phyloP scores from a whole-genome alignment of 73 alveolate genomes.

The Effrenium voratum region DNA sequence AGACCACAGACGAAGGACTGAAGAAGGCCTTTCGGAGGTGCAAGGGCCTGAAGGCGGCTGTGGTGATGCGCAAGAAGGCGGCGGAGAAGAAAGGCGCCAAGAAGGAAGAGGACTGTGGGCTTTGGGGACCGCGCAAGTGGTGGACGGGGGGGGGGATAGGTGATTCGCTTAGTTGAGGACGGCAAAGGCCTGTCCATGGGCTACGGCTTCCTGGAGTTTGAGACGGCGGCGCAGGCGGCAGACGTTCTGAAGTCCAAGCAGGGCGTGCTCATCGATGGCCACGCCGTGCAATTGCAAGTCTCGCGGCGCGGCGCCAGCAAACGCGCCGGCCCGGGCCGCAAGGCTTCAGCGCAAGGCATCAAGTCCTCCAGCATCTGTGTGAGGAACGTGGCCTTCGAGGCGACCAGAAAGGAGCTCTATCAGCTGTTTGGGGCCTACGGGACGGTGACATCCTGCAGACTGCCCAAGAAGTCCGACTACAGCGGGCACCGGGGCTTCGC shows the following conservation, averaged over 20 bases:
- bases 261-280: slow-evolving; percentile 97
- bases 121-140: not conserved
- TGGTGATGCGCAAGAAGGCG: slow-evolving; percentile 86
- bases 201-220: slow-evolving; percentile 98
- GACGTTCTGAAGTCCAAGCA: slow-evolving; percentile 97
- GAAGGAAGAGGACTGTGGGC: slow-evolving; percentile 37
- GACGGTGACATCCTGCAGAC: slow-evolving; percentile 96
- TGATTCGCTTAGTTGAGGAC: no score
- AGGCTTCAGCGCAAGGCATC: slow-evolving; percentile 27
- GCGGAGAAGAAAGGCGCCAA: slow-evolving; percentile 74
- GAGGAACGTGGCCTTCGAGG: slow-evolving; percentile 98
- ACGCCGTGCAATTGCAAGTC: slow-evolving; percentile 96
- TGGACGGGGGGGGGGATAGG: no score
- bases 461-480: slow-evolving; percentile 97
- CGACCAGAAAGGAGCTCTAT: slow-evolving; percentile 96
- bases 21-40: slow-evolving; percentile 95
- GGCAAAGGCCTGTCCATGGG: slow-evolving; percentile 95
- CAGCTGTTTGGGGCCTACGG: slow-evolving; percentile 98
- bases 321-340: not conserved
- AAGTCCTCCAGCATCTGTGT: slow-evolving; percentile 96
- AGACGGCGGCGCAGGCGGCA: slow-evolving; percentile 96
- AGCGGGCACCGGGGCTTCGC: slow-evolving; percentile 98
- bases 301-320: slow-evolving; percentile 95
- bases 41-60: slow-evolving; percentile 94
- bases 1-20: slow-evolving; percentile 97